Conservation (phyloP, 495 filamentous ascomycete species). For the Hypomontagnella monticulosa region DNA sequence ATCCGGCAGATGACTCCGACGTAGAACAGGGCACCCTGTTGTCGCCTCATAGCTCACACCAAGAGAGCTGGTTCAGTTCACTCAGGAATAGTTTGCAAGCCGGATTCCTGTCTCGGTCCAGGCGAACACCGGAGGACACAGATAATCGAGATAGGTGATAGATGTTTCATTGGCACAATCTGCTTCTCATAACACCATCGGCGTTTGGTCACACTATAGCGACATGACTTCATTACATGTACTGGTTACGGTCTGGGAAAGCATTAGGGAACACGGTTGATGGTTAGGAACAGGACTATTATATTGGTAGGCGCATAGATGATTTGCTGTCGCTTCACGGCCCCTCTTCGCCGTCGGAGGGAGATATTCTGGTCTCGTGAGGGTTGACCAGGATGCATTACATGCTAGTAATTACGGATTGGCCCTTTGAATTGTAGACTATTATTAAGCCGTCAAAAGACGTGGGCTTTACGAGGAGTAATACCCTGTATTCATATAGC, state of each 20-base stretch:
- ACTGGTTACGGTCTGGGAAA: slow-evolving; percentile 36
- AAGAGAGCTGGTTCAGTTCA: slow-evolving; percentile 37
- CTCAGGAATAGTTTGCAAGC: slow-evolving; percentile 36
- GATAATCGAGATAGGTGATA: slow-evolving; percentile 30
- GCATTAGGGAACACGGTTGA: slow-evolving; percentile 22
- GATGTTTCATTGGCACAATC: slow-evolving; percentile 3
- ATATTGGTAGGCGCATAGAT: slow-evolving; percentile 6
- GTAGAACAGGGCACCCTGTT: slow-evolving; percentile 43
- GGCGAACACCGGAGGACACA: slow-evolving; percentile 22
- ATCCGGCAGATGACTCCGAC: slow-evolving; percentile 32
- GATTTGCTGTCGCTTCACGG: slow-evolving; percentile 11
- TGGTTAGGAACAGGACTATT: slow-evolving; percentile 13
- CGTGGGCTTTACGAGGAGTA: slow-evolving; percentile 14
- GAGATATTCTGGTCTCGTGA: slow-evolving; percentile 1
- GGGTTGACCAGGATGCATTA: slow-evolving; percentile 11
- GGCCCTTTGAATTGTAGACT: slow-evolving; percentile 13
- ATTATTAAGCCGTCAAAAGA: slow-evolving; percentile 20
- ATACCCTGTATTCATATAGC: slow-evolving; percentile 16
- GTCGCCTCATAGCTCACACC: slow-evolving; percentile 25
- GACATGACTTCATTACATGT: slow-evolving; percentile 31
- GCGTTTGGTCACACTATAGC: slow-evolving; percentile 35
- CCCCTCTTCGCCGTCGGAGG: not conserved
- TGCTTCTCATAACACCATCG: slow-evolving; percentile 24
- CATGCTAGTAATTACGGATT: slow-evolving; percentile 18
- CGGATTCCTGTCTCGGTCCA: slow-evolving; percentile 31